Evolutionary conservation across 805 yeast species (phyloP).

Genomic region (Sugiyamaella chiloensis): DNA sequence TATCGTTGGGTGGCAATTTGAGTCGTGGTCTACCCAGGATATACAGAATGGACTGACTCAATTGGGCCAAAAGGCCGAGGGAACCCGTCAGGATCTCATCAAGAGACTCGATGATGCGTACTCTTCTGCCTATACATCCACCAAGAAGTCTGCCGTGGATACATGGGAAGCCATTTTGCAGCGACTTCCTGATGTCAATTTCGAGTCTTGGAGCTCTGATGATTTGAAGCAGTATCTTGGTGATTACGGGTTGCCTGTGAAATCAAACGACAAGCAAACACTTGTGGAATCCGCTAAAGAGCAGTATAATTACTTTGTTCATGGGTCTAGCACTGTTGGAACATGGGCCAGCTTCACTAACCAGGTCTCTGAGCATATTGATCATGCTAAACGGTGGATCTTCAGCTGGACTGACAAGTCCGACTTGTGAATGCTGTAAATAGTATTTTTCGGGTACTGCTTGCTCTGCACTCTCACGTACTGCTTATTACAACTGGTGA

Average conservation of each 20-base stretch:
- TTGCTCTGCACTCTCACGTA: too few relatives aligned
- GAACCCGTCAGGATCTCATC: constrained; percentile 48
- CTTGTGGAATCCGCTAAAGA: constrained; percentile 25
- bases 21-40: constrained; percentile 50
- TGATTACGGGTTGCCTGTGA: constrained; percentile 37
- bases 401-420: background rate
- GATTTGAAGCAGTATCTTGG: constrained; percentile 56
- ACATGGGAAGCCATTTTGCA: background rate
- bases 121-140: constrained; percentile 10
- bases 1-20: constrained; percentile 54
- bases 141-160: background rate
- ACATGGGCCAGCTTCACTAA: background rate
- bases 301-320: constrained; percentile 22
- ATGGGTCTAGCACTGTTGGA: constrained; percentile 3
- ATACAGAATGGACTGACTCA: constrained; percentile 49
- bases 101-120: constrained; percentile 29
- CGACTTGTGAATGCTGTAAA: constrained; percentile 1
- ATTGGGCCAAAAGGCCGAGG: constrained; percentile 40
- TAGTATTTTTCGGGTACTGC: too few relatives aligned
- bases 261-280: constrained; percentile 16
- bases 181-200: constrained; percentile 41
- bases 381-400: background rate
- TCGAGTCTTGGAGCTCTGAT: constrained; percentile 51
- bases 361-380: background rate
- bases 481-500: too few relatives aligned